Evolutionary conservation across 306 rosid species (phyloP).

Genomic region (Begonia peltatifolia): DNA sequence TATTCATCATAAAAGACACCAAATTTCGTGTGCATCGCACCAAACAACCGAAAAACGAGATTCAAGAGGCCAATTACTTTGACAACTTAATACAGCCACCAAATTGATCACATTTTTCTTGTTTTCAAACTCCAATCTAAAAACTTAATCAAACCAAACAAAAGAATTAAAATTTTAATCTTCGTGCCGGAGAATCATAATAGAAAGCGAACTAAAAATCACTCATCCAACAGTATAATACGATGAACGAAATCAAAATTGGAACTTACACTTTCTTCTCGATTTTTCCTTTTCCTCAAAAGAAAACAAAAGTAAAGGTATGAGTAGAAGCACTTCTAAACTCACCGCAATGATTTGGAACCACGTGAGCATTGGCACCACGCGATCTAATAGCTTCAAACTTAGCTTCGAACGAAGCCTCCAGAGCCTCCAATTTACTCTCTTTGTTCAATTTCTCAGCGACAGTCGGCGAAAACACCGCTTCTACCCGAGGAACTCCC

Average conservation of each 20-base stretch:
- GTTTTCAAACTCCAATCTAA: too few relatives aligned
- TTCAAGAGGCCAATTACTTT: not conserved
- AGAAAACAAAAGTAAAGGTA: constrained; percentile 15
- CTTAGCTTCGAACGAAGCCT: constrained; percentile 54
- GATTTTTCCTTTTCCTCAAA: constrained; percentile 5
- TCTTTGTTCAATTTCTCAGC: constrained; percentile 43
- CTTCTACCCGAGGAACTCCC: constrained; percentile 18
- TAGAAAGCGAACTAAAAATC: too few relatives aligned
- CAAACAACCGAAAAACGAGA: not conserved
- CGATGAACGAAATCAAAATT: not conserved
- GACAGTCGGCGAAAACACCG: constrained; percentile 4
- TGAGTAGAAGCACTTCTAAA: constrained; percentile 2
- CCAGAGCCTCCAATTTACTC: constrained; percentile 47
- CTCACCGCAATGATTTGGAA: constrained; percentile 90
- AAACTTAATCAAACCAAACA: too few relatives aligned
- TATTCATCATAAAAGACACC: not conserved
- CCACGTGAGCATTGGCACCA: constrained; percentile 44
- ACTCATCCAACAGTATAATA: too few relatives aligned
- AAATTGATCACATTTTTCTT: too few relatives aligned
- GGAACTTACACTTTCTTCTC: not conserved
- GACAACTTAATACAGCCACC: not conserved
- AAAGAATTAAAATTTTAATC: too few relatives aligned
- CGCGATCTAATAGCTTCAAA: constrained; percentile 81
- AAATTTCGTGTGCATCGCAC: not conserved
- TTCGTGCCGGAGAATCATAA: too few relatives aligned